A percentile compares a stretch with the other conserved stretches of the same genome.
phyloP scores from a whole-genome alignment of 176 grass and related monocot genomes.

The Panicum miliaceum region DNA sequence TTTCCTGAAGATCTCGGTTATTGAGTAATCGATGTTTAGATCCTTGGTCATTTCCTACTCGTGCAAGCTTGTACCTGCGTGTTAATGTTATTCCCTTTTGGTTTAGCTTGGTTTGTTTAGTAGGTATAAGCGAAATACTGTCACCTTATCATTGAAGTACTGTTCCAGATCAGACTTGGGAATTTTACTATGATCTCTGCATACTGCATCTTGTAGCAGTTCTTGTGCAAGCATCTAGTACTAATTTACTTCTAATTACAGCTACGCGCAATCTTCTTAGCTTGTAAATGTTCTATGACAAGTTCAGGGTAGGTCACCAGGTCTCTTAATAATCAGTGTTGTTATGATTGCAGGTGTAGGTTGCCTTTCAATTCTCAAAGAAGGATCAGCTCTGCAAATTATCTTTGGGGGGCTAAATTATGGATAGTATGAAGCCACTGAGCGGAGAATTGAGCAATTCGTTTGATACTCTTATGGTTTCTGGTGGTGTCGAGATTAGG shows the following conservation, averaged over 20 bases:
- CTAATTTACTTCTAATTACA: neutral
- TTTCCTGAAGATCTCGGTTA: neutral
- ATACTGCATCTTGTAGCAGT: neutral
- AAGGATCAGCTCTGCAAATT: neutral
- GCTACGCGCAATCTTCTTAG: neutral
- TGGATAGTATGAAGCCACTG: slow-evolving; percentile 47
- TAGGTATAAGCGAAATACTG: neutral
- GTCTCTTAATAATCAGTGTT: slow-evolving; percentile 20
- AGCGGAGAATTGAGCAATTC: slow-evolving; percentile 58
- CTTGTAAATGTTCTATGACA: neutral
- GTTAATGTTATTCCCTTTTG: neutral
- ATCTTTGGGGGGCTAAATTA: neutral
- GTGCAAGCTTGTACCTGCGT: neutral
- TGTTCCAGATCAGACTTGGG: neutral
- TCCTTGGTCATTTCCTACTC: neutral
- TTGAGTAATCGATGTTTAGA: neutral
- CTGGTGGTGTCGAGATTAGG: slow-evolving; percentile 26
- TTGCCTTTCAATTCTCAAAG: neutral
- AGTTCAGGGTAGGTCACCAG: neutral
- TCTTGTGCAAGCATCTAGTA: neutral
- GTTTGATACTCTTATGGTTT: slow-evolving; percentile 61
- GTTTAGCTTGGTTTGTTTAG: neutral
- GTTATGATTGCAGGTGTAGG: slow-evolving; percentile 37
- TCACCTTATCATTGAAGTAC: neutral
- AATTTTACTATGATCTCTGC: neutral